Base-by-base conservation (phyloP, 371 early-diverging fungal species). In the Blastocladiella emersonii region DNA sequence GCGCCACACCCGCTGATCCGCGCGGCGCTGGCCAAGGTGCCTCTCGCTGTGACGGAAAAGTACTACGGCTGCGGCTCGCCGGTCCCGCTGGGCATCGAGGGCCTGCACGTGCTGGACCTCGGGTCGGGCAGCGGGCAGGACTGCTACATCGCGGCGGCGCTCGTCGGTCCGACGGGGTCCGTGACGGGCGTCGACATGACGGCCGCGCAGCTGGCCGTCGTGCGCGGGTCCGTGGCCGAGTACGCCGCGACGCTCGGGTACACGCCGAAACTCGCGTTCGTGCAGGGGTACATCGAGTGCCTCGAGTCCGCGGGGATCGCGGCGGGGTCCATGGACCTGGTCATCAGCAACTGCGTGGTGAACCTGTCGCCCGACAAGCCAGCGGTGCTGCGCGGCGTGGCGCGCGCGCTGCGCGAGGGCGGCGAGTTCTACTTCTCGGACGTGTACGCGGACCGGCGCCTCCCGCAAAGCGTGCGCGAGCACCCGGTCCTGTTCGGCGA, bases 181-280 rank as follows among this genome's bases (percentile, higher is more conserved):
- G 77, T 77, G 30, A 70, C 68, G 7, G 77, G 77, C 37, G 65
- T 77, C 19, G 77, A 77, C 67, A 77, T 76, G 74, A 76, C 76
- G 3, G 78, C 72, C 64, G 78, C 77, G 66, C 76, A 74, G 65
- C 64, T 77, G 66, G 60, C 69, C 5, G 70, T 77, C 51, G 77
- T 78, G 15, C 61, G 70, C 19, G 67, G 67, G 35, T 60, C 61
- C 34, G 59, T 75, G 8, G 17, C n/a, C 56, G 62, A 17, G 39
- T 61, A 61, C 51, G 59, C 66, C 56, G 49, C 63, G 21, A 61
- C 64, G 41, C 71, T 74, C 35, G 74, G 74, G 62, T 74, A 67
- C 67, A 67, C 66, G 66, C 74, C 74, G 41, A 71, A 74, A 56
- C 65, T 74, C 57, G 62, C 65, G 57, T 74, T 74, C 56, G 59